A percentile compares a stretch with the other conserved stretches of the same genome.
Evolutionary conservation across 2,329 filamentous ascomycete species (phyloP).

Genomic region (Fusarium anguioides): DNA sequence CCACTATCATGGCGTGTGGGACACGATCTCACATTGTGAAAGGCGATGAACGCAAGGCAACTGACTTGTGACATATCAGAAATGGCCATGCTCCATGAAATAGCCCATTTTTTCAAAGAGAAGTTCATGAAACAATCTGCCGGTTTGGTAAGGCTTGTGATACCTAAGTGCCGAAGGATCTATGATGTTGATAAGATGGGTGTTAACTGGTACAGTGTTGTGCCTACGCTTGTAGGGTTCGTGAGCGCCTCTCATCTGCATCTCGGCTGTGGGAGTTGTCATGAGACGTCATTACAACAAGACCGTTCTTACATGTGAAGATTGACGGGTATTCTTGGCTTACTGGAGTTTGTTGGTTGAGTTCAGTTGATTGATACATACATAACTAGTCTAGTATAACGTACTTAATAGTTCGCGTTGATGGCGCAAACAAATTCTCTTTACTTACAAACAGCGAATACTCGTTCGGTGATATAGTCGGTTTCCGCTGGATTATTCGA

Average conservation of each 20-base stretch:
- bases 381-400: background rate
- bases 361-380: background rate
- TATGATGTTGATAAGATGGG: constrained; percentile 1
- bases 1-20: constrained; percentile 23
- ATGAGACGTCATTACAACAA: constrained; percentile 4
- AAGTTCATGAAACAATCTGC: background rate
- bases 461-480: constrained; percentile 25
- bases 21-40: constrained; percentile 23
- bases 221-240: constrained; percentile 12
- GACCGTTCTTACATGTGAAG: constrained; percentile 27
- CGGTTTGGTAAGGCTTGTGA: background rate
- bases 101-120: constrained; percentile 2
- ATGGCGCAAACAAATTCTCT: background rate
- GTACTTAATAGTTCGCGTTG: background rate
- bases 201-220: background rate
- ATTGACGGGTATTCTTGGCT: background rate
- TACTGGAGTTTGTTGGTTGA: background rate
- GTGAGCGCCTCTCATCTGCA: too few species aligned
- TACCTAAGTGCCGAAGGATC: constrained; percentile 1
- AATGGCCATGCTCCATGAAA: background rate
- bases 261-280: background rate
- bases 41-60: constrained; percentile 16
- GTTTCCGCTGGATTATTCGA: constrained; percentile 12
- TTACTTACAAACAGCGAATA: background rate
- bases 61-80: constrained; percentile 35